phyloP scores from a whole-genome alignment of 306 rosid genomes.

The Vigna unguiculata region DNA sequence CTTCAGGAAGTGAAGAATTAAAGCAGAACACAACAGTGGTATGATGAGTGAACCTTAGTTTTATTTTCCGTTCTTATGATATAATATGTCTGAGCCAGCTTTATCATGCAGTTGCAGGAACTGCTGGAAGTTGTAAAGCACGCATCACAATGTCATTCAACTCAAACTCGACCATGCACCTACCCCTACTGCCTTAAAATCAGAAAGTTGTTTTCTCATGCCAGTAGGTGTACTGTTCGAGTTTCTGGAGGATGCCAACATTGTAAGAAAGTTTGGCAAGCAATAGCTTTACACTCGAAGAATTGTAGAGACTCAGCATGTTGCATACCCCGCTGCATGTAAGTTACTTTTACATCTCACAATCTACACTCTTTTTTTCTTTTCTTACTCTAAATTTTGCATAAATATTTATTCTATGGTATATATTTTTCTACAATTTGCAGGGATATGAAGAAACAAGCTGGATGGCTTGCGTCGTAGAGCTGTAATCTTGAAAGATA shows the following conservation, averaged over 20 bases:
- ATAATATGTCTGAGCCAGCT: not conserved
- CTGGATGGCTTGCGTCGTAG: slow-evolving; percentile 24
- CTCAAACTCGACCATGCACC: slow-evolving; percentile 48
- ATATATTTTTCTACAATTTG: slow-evolving; percentile 33
- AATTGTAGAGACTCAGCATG: slow-evolving; percentile 52
- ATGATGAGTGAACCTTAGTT: not conserved
- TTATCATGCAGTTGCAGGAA: slow-evolving; percentile 36
- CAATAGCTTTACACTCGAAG: slow-evolving; percentile 36
- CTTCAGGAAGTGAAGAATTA: slow-evolving; percentile 15
- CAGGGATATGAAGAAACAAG: slow-evolving; percentile 51
- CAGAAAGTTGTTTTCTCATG: slow-evolving; percentile 53
- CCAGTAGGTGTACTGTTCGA: slow-evolving; percentile 43
- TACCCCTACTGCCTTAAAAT: slow-evolving; percentile 47
- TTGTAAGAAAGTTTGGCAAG: slow-evolving; percentile 52
- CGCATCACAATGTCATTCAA: slow-evolving; percentile 42
- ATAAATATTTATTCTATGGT: slow-evolving; percentile 23
- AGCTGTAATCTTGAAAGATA: slow-evolving; percentile 29
- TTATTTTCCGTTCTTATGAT: not conserved
- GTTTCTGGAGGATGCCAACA: slow-evolving; percentile 45
- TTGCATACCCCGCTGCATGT: slow-evolving; percentile 55
- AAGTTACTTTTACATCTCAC: slow-evolving; percentile 22
- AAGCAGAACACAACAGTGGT: slow-evolving; percentile 12
- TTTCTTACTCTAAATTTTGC: not conserved
- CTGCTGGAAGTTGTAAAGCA: slow-evolving; percentile 46
- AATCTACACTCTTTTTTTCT: not conserved